Evolutionary conservation across 2,329 filamentous ascomycete genomes (phyloP), one percentile per base, ranked within the genome.

Genomic region (Diaporthe citriasiana): DNA sequence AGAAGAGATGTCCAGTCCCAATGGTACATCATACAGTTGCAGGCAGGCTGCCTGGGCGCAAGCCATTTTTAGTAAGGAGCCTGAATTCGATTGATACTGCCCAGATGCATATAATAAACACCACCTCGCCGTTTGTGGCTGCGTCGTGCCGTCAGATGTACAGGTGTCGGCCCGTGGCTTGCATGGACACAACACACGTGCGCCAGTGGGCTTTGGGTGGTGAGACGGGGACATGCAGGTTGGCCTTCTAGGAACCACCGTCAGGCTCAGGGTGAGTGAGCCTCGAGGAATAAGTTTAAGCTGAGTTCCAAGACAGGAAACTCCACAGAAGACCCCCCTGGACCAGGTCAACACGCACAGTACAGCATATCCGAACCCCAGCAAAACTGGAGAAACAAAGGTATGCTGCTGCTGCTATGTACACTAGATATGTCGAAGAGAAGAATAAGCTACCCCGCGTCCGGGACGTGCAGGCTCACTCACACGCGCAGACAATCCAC

Each of bases 121-220:
- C 15, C 22, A 59, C 35, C 38, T n/a, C 25, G 17, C 33, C 12
- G 9, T 35, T 50, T 38, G 30, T 66, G 63, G 45, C 63, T 51
- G 63, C 40, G 42, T 35, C 42, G 50, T 66, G 60, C 60, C 60
- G 60, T 66, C 60, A 50, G 27, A 66, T 27, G 40, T 63, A 33
- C 33, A n/a, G 33, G 19, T 63, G 40, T 33, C 40, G 63, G 63
- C 45, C 63, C 30, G 63, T 51, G 45, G 45, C 63, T 66, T 66
- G 45, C 30, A 51, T 66, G 6, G 30, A 66, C n/a, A 38, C 45
- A 40, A 51, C 63, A 66, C 60, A 66, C 63, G 63, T 66, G 63
- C 30, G 13, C 30, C 15, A 8, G 17, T 27, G 45, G 47, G 4
- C 45, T 13, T 25, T n/a, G 63, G 30, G 45, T 22, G 45, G 40